phyloP scores from a whole-genome alignment of 768 basidiomycete genomes.

The Crassisporium funariophilum region DNA sequence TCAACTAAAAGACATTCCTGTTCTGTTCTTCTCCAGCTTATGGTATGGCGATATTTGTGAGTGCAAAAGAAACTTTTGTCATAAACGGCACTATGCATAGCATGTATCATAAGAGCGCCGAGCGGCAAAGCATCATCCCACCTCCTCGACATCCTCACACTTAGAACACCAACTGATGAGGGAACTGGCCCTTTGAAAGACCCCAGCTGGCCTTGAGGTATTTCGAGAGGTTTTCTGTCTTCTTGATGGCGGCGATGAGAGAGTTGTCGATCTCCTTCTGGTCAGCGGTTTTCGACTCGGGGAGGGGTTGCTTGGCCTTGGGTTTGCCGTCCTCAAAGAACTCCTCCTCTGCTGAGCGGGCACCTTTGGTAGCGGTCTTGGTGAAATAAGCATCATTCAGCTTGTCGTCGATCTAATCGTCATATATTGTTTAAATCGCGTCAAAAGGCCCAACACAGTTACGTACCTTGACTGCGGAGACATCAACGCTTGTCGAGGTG shows the following conservation, averaged over 20 bases:
- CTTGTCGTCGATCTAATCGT: conserved; percentile 77
- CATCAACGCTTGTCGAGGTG: conserved; percentile 91
- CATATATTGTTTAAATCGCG: conserved; percentile 5
- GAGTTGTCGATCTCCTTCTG: conserved; percentile 88
- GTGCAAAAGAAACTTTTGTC: conserved; percentile 35
- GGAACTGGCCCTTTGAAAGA: conserved; percentile 95
- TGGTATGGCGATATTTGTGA: conserved; percentile 9
- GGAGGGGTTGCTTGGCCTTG: conserved; percentile 84
- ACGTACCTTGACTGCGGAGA: conserved; percentile 69
- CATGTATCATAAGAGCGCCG: no score
- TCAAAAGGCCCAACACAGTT: conserved; percentile 25
- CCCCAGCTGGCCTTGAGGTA: conserved; percentile 94
- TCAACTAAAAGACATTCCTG: no score
- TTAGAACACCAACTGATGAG: conserved; percentile 93
- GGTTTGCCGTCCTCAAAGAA: conserved; percentile 96
- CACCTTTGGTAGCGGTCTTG: conserved; percentile 71
- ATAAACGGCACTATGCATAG: conserved; percentile 36
- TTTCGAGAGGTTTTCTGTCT: conserved; percentile 86
- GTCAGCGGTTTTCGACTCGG: conserved; percentile 84
- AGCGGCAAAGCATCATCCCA: conserved; percentile 21
- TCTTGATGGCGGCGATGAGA: conserved; percentile 83
- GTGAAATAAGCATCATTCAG: conserved; percentile 94
- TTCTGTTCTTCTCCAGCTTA: no score
- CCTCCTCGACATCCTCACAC: conserved; percentile 19
- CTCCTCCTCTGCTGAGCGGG: conserved; percentile 88